phyloP scores from a whole-genome alignment of 345 rosid species.

The Viola odorata region DNA sequence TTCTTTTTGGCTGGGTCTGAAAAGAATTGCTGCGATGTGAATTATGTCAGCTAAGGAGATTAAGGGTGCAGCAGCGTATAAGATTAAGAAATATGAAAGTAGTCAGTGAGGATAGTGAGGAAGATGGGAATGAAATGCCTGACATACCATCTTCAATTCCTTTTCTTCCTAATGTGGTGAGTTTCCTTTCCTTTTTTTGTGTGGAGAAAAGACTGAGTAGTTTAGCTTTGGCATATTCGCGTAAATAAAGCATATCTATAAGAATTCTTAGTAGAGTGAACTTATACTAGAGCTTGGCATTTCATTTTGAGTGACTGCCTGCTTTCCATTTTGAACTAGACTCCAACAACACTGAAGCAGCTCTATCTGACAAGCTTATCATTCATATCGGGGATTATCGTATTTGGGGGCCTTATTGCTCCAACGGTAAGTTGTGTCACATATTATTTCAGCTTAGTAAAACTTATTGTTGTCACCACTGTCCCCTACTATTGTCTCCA shows the following conservation, averaged over 20 bases:
- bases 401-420: slow-evolving; percentile 92
- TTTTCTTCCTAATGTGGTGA: slow-evolving; percentile 69
- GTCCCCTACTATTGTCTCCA: no score
- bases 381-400: slow-evolving; percentile 59
- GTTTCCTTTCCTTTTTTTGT: slow-evolving; percentile 7
- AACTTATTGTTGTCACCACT: not conserved
- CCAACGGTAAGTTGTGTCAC: slow-evolving; percentile 55
- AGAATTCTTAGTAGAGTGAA: no score
- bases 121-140: slow-evolving; percentile 75
- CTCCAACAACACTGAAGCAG: slow-evolving; percentile 75
- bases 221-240: not conserved
- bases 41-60: slow-evolving; percentile 57
- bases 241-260: no score
- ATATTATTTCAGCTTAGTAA: not conserved
- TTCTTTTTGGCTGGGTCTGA: not conserved
- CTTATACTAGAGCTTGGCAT: no score
- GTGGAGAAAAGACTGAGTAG: not conserved
- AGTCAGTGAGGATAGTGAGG: slow-evolving; percentile 29
- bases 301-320: not conserved
- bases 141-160: slow-evolving; percentile 93
- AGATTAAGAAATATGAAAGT: slow-evolving; percentile 33
- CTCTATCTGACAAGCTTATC: slow-evolving; percentile 74
- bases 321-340: slow-evolving; percentile 35
- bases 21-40: not conserved
- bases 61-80: slow-evolving; percentile 75